These are phyloP conservation scores for Ormosia emarginata DNA, from an alignment of 306 rosid genomes.

Conservation along the genomic window DNA sequence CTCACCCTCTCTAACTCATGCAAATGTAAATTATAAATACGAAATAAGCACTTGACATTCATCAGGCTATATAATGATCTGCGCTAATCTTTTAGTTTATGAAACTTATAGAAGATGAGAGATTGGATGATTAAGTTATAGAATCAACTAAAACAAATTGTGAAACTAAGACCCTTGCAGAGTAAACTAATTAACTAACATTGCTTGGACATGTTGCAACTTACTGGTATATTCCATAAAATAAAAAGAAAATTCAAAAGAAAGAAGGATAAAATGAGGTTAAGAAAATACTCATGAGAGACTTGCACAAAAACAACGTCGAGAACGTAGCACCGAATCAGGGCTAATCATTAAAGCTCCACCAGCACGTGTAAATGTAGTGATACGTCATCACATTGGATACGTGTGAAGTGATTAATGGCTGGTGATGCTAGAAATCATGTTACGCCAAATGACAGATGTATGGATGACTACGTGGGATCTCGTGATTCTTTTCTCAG, in stretches of 20 bases:
- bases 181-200: not conserved
- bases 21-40: not conserved
- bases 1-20: not conserved
- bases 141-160: not conserved
- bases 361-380: not conserved
- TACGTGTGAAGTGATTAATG: slow-evolving; percentile 3
- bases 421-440: not conserved
- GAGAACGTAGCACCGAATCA: slow-evolving; percentile 29
- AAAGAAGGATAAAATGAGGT: not conserved
- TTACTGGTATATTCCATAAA: not conserved
- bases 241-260: not conserved
- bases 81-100: not conserved
- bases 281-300: not conserved
- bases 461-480: slow-evolving; percentile 29
- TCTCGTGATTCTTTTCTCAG: slow-evolving; percentile 15
- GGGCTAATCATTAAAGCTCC: slow-evolving; percentile 4
- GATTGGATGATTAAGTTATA: not conserved
- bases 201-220: not conserved
- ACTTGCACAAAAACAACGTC: slow-evolving; percentile 42
- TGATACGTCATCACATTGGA: not conserved
- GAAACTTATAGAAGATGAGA: not conserved
- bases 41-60: not conserved
- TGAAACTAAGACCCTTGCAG: not conserved
- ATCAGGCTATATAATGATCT: not conserved
- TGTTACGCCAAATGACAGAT: not conserved